These are phyloP conservation scores for Phytophthora fragariae DNA, from an alignment of 352 stramenopile genomes.

Conservation along the genomic window DNA sequence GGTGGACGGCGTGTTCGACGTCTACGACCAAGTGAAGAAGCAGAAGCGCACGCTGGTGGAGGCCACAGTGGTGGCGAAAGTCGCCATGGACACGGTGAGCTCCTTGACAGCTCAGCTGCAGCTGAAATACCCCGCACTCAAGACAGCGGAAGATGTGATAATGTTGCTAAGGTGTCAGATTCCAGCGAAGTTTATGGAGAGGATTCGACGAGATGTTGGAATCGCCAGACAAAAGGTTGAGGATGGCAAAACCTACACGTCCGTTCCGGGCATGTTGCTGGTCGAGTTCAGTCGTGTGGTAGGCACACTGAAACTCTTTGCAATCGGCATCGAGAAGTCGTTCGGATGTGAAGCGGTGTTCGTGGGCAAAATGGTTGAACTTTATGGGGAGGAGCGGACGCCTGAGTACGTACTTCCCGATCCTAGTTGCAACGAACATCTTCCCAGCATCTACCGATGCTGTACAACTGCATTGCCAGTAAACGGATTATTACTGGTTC, in stretches of 20 bases:
- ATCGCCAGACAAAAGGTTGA: conserved; percentile 8
- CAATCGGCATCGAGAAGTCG: not conserved
- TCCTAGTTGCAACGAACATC: not conserved
- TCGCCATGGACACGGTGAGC: conserved; percentile 28
- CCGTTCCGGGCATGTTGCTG: conserved; percentile 20
- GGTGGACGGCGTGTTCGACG: conserved; percentile 22
- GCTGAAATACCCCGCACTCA: conserved; percentile 24
- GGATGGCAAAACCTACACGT: conserved; percentile 9
- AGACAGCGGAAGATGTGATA: conserved; percentile 21
- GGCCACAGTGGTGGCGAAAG: conserved; percentile 37
- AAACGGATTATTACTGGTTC: not conserved
- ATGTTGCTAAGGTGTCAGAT: conserved; percentile 2
- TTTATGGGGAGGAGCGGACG: conserved; percentile 20
- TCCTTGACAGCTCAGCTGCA: conserved; percentile 28
- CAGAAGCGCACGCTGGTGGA: conserved; percentile 44
- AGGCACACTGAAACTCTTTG: conserved; percentile 2
- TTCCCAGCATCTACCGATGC: conserved; percentile 25
- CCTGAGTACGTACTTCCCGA: conserved; percentile 24
- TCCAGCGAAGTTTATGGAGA: not conserved
- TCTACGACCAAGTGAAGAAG: conserved; percentile 36
- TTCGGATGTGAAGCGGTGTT: conserved; percentile 1
- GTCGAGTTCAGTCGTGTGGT: conserved; percentile 10
- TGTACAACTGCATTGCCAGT: conserved; percentile 21
- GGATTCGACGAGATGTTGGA: not conserved
- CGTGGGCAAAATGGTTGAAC: conserved; percentile 7